Evolutionary conservation across 2,329 filamentous ascomycete genomes (phyloP).

Genomic region (Colletotrichum lini): DNA sequence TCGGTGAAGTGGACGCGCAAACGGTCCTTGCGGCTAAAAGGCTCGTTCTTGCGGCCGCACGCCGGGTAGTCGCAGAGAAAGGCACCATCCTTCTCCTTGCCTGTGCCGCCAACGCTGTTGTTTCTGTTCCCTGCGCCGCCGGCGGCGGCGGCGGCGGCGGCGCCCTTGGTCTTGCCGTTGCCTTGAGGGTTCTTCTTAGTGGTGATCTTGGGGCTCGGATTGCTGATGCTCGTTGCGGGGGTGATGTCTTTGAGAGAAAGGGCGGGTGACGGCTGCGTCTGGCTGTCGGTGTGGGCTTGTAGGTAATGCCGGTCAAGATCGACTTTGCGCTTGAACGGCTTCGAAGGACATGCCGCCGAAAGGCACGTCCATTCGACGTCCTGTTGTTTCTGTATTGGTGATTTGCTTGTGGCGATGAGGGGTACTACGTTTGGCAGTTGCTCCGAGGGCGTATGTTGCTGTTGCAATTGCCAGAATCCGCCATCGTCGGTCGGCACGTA

Average conservation of each 20-base stretch:
- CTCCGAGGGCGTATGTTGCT: conserved; percentile 32
- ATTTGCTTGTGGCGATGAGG: conserved; percentile 33
- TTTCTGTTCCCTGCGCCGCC: conserved; percentile 27
- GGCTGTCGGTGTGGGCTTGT: conserved; percentile 59
- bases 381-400: conserved; percentile 37
- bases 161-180: conserved; percentile 21
- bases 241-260: conserved; percentile 40
- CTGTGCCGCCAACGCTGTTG: conserved; percentile 26
- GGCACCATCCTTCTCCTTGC: conserved; percentile 58
- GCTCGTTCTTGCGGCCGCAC: conserved; percentile 60
- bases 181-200: conserved; percentile 24
- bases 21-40: conserved; percentile 70
- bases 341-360: conserved; percentile 57
- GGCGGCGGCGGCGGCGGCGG: background rate
- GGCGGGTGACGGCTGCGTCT: conserved; percentile 34
- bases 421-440: conserved; percentile 36
- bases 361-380: conserved; percentile 51
- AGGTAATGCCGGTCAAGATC: conserved; percentile 69
- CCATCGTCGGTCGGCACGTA: conserved; percentile 42
- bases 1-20: conserved; percentile 70
- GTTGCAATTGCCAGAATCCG: conserved; percentile 43
- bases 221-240: conserved; percentile 33
- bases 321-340: conserved; percentile 65
- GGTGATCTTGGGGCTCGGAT: conserved; percentile 38
- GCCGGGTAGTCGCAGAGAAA: conserved; percentile 65